Evolutionary conservation across 2,329 filamentous ascomycete species (phyloP).

Genomic region (Cladosporium oxysporum): DNA sequence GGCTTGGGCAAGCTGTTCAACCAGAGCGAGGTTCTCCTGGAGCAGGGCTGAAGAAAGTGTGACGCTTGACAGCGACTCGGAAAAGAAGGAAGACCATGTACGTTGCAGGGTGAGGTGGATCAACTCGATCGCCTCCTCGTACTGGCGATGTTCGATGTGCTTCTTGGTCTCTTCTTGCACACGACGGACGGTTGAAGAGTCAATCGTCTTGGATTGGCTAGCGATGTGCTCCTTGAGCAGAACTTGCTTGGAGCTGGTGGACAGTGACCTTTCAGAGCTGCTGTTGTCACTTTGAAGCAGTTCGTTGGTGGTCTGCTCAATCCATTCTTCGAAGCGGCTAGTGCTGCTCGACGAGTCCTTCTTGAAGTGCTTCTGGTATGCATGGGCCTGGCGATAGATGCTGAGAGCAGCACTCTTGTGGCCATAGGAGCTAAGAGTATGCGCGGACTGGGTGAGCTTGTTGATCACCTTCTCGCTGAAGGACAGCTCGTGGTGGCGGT

Average conservation of each 20-base stretch:
- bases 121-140: conserved; percentile 49
- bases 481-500: conserved; percentile 44
- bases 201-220: conserved; percentile 40
- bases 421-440: conserved; percentile 50
- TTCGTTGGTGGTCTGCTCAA: conserved; percentile 45
- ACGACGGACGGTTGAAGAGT: conserved; percentile 45
- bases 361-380: conserved; percentile 41
- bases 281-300: conserved; percentile 46
- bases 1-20: conserved; percentile 49
- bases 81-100: conserved; percentile 51
- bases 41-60: conserved; percentile 45
- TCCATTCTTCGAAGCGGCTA: conserved; percentile 46
- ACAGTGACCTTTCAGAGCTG: conserved; percentile 38
- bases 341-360: conserved; percentile 35
- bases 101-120: conserved; percentile 48
- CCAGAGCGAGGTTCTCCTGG: conserved; percentile 50
- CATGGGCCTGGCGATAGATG: conserved; percentile 45
- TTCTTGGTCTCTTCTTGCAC: conserved; percentile 43
- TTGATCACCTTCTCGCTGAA: conserved; percentile 31
- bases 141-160: conserved; percentile 51
- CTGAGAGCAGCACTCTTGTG: conserved; percentile 48
- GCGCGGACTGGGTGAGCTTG: conserved; percentile 44
- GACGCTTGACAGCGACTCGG: conserved; percentile 43
- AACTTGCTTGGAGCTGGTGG: conserved; percentile 47
- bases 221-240: conserved; percentile 46